These are phyloP conservation scores for Ustilago crameri DNA, from an alignment of 1,284 basidiomycete genomes.

Conservation along the genomic window DNA sequence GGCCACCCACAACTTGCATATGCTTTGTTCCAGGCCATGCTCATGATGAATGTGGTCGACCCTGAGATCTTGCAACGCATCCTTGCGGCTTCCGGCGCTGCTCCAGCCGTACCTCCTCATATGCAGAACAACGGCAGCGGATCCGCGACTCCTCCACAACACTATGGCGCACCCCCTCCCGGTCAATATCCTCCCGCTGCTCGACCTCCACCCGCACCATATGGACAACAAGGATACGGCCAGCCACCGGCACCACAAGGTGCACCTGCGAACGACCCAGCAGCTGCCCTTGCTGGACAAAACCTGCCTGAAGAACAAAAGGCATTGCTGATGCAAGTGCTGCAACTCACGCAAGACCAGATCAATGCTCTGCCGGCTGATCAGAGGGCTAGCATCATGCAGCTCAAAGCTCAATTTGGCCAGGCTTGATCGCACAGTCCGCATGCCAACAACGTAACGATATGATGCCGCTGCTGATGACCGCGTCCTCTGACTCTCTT, in stretches of 20 bases:
- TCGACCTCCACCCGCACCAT: conserved; percentile 30
- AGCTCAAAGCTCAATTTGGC: conserved; percentile 69
- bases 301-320: conserved; percentile 61
- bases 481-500: too few relatives aligned
- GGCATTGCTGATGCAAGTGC: conserved; percentile 74
- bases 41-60: conserved; percentile 95
- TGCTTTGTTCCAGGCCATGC: conserved; percentile 92
- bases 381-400: conserved; percentile 85
- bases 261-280: conserved; percentile 40
- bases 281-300: conserved; percentile 41
- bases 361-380: conserved; percentile 83
- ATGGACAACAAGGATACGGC: conserved; percentile 29
- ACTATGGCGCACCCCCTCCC: conserved; percentile 24
- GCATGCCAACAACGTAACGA: background rate
- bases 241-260: conserved; percentile 15
- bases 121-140: conserved; percentile 29
- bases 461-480: background rate
- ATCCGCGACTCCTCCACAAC: conserved; percentile 45
- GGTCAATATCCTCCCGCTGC: conserved; percentile 16
- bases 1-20: conserved; percentile 93
- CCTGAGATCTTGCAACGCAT: conserved; percentile 79
- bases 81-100: conserved; percentile 43
- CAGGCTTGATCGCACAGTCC: conserved; percentile 30
- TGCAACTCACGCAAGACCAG: conserved; percentile 85
- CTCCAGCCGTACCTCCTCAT: conserved; percentile 30